Evolutionary conservation across 1,284 basidiomycete species (phyloP), one percentile per base, ranked within the genome.

Genomic region (Boletellus dicymbophilus): DNA sequence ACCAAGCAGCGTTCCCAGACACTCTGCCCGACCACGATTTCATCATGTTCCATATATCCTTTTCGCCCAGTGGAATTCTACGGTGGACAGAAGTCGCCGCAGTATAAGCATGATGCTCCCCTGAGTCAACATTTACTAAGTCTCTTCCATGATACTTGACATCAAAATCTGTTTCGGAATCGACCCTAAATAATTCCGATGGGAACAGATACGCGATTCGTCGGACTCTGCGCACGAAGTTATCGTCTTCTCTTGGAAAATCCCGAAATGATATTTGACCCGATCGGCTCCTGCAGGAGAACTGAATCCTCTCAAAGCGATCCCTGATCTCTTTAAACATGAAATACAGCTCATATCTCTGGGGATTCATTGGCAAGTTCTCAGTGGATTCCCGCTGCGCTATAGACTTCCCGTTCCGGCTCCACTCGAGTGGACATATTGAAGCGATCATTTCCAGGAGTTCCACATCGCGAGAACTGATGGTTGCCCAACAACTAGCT

Each of bases 401-500:
- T 76, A 78, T 78, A 60, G 52, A 10, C 2, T 74, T 64, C 3
- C 21, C 7, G 1, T 77, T 11, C 9, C 9, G 75, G 55, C 76
- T 74, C 56, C 66, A 79, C 2, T 39, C 43, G 13, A 72, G 61
- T 1, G 37, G 74, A 13, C 66, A 68, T 1, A 80, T 55, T 1
- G 58, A 43, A 6, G 54, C 51, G n/a, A 81, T 76, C 20, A 60
- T 36, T 10, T 43, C 15, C 6, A 80, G 55, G 15, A 77, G 54
- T 1, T 60, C 39, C 4, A 49, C 55, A 13, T 75, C 71, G 0
- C 58, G 54, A 4, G 30, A 12, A 6, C 49, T 49, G 6, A 80
- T 63, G 48, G 76, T 76, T 0, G 78, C 76, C 16, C 57, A 60
- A 27, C 65, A 74, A 9, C 60, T 49, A 3, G 75, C 67, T 3